These are phyloP conservation scores for Metschnikowia borealis DNA, from an alignment of 805 yeast species.

Conservation along the genomic window DNA sequence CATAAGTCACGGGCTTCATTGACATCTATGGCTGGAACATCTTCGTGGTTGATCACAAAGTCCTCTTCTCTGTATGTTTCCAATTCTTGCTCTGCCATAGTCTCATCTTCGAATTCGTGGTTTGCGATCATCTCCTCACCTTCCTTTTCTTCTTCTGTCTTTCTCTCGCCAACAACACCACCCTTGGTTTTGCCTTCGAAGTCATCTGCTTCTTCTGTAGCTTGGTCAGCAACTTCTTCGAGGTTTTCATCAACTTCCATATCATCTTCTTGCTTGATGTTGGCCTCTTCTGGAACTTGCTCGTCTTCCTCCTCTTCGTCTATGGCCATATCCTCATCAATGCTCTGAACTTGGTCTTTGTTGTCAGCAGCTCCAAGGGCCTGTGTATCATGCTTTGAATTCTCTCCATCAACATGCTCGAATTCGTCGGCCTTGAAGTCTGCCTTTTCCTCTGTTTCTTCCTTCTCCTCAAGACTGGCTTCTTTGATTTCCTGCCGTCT, in stretches of 20 bases:
- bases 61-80: conserved; percentile 15
- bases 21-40: conserved; percentile 45
- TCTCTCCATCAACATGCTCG: conserved; percentile 77
- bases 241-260: conserved; percentile 29
- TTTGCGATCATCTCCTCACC: conserved; percentile 15
- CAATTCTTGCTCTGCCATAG: conserved; percentile 12
- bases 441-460: conserved; percentile 48
- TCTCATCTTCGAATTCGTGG: conserved; percentile 26
- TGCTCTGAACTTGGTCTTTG: conserved; percentile 68
- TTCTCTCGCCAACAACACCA: conserved; percentile 49
- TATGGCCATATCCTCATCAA: conserved; percentile 78
- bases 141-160: conserved; percentile 20
- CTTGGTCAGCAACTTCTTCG: conserved; percentile 26
- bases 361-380: conserved; percentile 83
- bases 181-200: conserved; percentile 48
- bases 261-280: conserved; percentile 23
- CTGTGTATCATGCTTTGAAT: conserved; percentile 76
- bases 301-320: conserved; percentile 57
- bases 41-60: conserved; percentile 18
- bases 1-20: conserved; percentile 76
- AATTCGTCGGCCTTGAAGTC: conserved; percentile 80
- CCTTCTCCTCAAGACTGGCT: conserved; percentile 42
- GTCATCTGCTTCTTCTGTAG: conserved; percentile 31
- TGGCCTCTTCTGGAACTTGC: conserved; percentile 18
- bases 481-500: conserved; percentile 85